phyloP scores from a whole-genome alignment of 225 moss, liverwort and hornwort genomes.

The Rhytidiadelphus loreus region DNA sequence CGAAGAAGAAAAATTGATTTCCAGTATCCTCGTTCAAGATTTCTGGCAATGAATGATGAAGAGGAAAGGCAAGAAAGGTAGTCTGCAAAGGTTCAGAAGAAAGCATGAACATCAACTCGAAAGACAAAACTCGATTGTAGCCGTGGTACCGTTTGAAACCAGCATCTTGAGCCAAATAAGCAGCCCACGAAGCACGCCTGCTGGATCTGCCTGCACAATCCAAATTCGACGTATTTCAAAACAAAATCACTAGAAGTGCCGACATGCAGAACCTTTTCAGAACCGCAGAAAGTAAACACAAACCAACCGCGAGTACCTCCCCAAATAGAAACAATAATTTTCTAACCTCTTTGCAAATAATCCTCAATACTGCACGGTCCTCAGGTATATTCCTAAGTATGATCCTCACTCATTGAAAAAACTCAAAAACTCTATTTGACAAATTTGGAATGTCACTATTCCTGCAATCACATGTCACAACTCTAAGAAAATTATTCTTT shows the following conservation, averaged over 20 bases:
- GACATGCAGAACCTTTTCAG: neutral
- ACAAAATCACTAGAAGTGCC: neutral
- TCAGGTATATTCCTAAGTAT: neutral
- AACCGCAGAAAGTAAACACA: neutral
- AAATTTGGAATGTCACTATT: neutral
- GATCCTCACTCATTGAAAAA: neutral
- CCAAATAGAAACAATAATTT: neutral
- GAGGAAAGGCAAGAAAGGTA: neutral
- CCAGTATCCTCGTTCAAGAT: neutral
- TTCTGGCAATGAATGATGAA: neutral
- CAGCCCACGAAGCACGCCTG: conserved; percentile 74
- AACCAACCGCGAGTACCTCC: neutral
- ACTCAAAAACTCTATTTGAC: neutral
- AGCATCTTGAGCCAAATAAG: conserved; percentile 68
- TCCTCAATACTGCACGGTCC: neutral
- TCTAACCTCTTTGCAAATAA: neutral
- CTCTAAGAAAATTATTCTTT: no score
- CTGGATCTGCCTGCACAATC: conserved; percentile 39
- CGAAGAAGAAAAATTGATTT: neutral
- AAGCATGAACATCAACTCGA: neutral
- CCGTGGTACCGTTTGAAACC: conserved; percentile 44
- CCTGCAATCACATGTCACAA: no score
- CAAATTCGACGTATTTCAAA: neutral
- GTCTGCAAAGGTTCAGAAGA: neutral
- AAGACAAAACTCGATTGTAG: neutral